Conservation (phyloP, 768 basidiomycete genomes). For the Auriscalpium vulgare region DNA sequence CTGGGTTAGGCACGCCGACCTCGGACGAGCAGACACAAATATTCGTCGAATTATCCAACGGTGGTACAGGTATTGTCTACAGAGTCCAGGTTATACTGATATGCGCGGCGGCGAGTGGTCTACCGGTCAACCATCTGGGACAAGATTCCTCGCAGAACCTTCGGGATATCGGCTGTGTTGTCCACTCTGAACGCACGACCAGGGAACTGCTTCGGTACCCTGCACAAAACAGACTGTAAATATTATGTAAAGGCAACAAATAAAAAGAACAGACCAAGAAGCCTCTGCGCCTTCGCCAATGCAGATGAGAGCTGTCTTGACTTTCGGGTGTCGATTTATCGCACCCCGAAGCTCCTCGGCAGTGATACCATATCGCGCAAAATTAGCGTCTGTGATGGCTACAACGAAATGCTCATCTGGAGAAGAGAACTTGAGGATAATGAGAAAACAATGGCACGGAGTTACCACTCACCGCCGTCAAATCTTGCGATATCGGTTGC, state of each 20-base stretch:
- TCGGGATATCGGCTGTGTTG: constrained; percentile 58
- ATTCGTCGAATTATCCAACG: too few species aligned
- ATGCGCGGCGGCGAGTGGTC: too few species aligned
- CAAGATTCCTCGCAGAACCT: constrained; percentile 53
- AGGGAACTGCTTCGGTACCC: constrained; percentile 56
- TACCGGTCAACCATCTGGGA: constrained; percentile 23
- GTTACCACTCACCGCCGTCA: constrained; percentile 39
- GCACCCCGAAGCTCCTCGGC: constrained; percentile 47
- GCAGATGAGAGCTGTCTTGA: constrained; percentile 59
- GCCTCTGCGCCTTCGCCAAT: constrained; percentile 65
- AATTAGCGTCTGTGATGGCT: constrained; percentile 66
- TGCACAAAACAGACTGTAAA: constrained; percentile 14
- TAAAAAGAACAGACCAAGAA: constrained; percentile 35
- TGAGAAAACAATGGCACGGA: too few species aligned
- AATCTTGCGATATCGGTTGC: constrained; percentile 52
- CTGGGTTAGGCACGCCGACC: too few species aligned
- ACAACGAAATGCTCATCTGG: constrained; percentile 68
- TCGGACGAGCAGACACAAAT: too few species aligned
- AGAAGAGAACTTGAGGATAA: too few species aligned
- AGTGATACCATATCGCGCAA: constrained; percentile 53
- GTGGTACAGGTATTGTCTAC: too few species aligned
- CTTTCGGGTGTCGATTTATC: constrained; percentile 55
- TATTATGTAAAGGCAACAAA: too few species aligned
- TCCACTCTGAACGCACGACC: constrained; percentile 51
- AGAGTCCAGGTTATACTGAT: too few species aligned